These are phyloP conservation scores for Cucurbita argyrosperma DNA, from an alignment of 306 rosid genomes.

Conservation along the genomic window DNA sequence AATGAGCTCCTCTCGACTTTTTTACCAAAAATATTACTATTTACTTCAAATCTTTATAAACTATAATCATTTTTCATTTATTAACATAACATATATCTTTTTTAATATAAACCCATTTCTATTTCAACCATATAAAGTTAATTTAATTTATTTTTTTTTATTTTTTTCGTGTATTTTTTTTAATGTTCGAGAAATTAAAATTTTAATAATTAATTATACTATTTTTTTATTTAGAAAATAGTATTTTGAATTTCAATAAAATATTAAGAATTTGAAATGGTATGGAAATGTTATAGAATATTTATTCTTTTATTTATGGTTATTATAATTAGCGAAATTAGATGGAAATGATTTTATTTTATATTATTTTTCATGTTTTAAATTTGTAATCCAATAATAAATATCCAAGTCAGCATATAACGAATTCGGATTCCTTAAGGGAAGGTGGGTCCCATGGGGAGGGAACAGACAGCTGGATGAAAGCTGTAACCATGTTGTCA, in stretches of 20 bases:
- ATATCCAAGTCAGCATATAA: not conserved
- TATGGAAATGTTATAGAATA: not conserved
- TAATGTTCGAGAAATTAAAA: too few species aligned
- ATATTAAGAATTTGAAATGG: not conserved
- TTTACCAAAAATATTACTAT: not conserved
- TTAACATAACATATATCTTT: not conserved
- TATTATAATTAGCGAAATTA: not conserved
- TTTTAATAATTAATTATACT: too few species aligned
- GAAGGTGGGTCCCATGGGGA: not conserved
- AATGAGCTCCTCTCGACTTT: not conserved
- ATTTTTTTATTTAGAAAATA: not conserved
- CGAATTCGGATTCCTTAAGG: not conserved
- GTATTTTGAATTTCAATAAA: not conserved
- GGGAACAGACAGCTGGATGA: slow-evolving; percentile 39
- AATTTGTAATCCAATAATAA: not conserved
- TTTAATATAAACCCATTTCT: too few species aligned
- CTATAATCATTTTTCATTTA: not conserved
- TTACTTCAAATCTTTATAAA: not conserved
- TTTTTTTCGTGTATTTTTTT: too few species aligned
- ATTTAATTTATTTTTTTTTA: too few species aligned
- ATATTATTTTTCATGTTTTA: not conserved
- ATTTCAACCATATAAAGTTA: too few species aligned
- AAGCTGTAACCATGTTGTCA: slow-evolving; percentile 42
- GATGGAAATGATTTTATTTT: not conserved
- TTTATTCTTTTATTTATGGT: not conserved